Base-by-base conservation (phyloP, 768 basidiomycete genomes). In the Suillus subluteus region DNA sequence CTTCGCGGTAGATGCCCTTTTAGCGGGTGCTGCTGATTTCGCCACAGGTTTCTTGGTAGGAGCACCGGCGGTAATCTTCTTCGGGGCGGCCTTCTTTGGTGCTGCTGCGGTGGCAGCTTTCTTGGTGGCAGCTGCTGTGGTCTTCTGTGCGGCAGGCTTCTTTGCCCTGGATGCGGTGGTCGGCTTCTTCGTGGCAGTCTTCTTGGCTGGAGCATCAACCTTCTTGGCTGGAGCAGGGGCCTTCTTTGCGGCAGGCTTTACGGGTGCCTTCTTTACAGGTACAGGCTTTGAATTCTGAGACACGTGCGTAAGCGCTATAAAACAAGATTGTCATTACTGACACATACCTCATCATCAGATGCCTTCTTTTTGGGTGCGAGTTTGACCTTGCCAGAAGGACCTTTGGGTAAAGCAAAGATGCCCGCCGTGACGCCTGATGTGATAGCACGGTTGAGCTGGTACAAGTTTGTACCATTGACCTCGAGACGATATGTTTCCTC, bases 331-430 rank as follows among this genome's bases (percentile, higher is more conserved):
- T 11, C 16, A 59, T 9, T 52, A 18, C n/a, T 54, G 37, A 56
- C 26, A 52, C 58, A 43, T 62, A 90, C 90, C 86, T 91, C 90
- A 6, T 80, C 81, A 64, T 78, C 79, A 63, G 69, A 73, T 0
- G 68, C 63, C 71, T 82, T 86, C 56, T 73, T 73, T 79, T 88
- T 90, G 26, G 86, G 83, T 3, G 89, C 85, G 26, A 93, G 84
- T 76, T 91, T 93, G 68, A 94, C 90, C 73, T 91, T 87, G 64
- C 91, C 91, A 26, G 89, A 87, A 2, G 84, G 83, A 38, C 86
- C 88, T 77, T 87, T 88, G 66, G 88, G 88, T 40, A 88, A 78
- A 35, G 76, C 70, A 71, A 89, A 87, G 52, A 81, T 73, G 55
- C 82, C 83, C 66, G 80, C 79, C 70, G 85, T 83, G 37, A 77